Base-by-base conservation (phyloP, 1,284 basidiomycete species). In the Athelia sp. region DNA sequence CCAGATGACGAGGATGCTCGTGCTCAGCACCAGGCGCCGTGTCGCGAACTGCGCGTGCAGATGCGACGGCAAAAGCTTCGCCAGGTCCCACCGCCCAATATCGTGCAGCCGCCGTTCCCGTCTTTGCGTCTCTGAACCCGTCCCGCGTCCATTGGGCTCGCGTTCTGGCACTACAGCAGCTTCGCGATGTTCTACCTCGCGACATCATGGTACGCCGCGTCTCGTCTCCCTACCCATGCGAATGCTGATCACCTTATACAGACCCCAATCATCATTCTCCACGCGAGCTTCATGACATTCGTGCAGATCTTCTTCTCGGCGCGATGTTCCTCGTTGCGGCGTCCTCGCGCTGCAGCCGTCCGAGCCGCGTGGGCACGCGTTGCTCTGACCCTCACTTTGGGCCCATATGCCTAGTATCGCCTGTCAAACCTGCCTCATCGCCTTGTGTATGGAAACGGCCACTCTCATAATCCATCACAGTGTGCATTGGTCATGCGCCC, bases 101-200 rank as follows among this genome's bases (percentile, higher is more conserved):
- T n/a, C n/a, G n/a, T n/a, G n/a, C n/a, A n/a, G n/a, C n/a, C n/a
- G n/a, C n/a, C n/a, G n/a, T n/a, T n/a, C n/a, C n/a, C n/a, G 45
- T 75, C 77, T 51, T 75, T 73, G 31, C 67, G 43, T 74, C 85
- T 53, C 62, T 87, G 45, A 73, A 67, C 48, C 65, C 76, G 2
- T 50, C 88, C 89, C 62, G 74, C 76, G 4, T 84, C 84, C 35
- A 88, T 89, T 51, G 87, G 86, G 3, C 76, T 90, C 11, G 84
- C 84, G 2, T 88, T 85, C 62, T 82, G 86, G 29, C 63, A 89
- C 73, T 87, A 68, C 65, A 83, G 85, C 64, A 77, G 74, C 43
- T 88, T 84, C 57, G 71, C 83, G 18, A 78, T 78, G 1, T 82
- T 77, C 51, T 79, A 81, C 61, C 70, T 86, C 17, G 68, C 73